Base-by-base conservation (phyloP, 768 basidiomycete genomes). In the Boletus rubescentipes region DNA sequence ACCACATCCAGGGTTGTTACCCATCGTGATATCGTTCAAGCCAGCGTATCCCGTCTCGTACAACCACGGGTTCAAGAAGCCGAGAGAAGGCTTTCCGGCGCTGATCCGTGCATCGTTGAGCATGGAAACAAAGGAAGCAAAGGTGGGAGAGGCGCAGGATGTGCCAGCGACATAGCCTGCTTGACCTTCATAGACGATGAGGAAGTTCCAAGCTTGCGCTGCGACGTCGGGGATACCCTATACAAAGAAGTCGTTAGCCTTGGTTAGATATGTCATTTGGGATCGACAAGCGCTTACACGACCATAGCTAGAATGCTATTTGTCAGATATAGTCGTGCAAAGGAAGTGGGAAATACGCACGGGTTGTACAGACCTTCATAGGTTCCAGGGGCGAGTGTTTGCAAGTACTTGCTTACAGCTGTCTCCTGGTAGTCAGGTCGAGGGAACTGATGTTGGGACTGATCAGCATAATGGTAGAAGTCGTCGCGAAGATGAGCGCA, bases 211-310 rank as follows among this genome's bases (percentile, higher is more conserved):
- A 1, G 76, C 74, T 62, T 85, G 85, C 0, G 87, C 85, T 0
- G 86, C 72, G 32, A 89, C 84, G 58, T 90, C 88, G 10, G 87
- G 88, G 60, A 76, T 73, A 11, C 72, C 87, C 83, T 60, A 46
- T n/a, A 12, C 18, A 23, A 26, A 31, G 5, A 9, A 47, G 4
- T 26, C 8, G 3, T 47, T 0, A 39, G 8, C 35, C 3, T 29
- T 20, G 9, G 14, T 15, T 9, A 3, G 9, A 5, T 9, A 2
- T 15, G 11, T 31, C 7, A 7, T 23, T 18, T 29, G 2, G n/a
- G 4, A 12, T 29, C 23, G 9, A 26, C 9, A 1, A 4, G 9
- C 21, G 60, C 79, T 62, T 68, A 85, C 85, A 37, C 84, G 77
- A n/a, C 85, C 85, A 20, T 54, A 14, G n/a, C 83, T 81, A 57